A percentile compares a stretch with the other conserved stretches of the same genome.
Evolutionary conservation across 805 yeast species (phyloP).

Genomic region (Sungouiozyma intestinalis): DNA sequence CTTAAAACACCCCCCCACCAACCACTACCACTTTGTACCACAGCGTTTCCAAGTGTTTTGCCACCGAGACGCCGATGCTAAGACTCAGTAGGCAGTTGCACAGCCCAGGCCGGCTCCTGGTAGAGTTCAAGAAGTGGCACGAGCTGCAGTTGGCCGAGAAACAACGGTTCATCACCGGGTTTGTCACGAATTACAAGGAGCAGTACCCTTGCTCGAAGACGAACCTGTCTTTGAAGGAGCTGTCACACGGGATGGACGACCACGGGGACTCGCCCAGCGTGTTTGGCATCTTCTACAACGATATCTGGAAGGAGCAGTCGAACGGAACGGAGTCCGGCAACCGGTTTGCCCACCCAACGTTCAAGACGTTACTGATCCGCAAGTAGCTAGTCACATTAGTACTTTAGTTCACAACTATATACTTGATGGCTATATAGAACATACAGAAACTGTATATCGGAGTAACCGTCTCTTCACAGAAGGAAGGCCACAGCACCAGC

Average conservation of each 20-base stretch:
- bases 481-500: slow-evolving; percentile 25
- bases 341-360: slow-evolving; percentile 7
- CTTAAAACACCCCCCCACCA: too few relatives aligned
- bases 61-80: too few relatives aligned
- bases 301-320: slow-evolving; percentile 13
- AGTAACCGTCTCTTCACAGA: slow-evolving; percentile 7
- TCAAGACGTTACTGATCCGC: slow-evolving; percentile 5
- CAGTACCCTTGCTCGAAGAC: slow-evolving; percentile 26
- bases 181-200: slow-evolving; percentile 17
- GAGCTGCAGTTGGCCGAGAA: slow-evolving; percentile 17
- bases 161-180: slow-evolving; percentile 17
- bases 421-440: not conserved
- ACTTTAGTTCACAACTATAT: not conserved
- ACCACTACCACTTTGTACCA: too few relatives aligned
- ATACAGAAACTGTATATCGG: not conserved
- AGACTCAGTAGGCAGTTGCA: not conserved
- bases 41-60: too few relatives aligned
- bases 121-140: slow-evolving; percentile 19
- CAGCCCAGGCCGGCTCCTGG: not conserved
- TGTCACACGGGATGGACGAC: slow-evolving; percentile 15
- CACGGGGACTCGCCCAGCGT: slow-evolving; percentile 24
- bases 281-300: slow-evolving; percentile 27
- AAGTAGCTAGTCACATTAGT: not conserved
- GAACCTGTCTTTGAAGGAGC: slow-evolving; percentile 19
- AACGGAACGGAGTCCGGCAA: not conserved